These are phyloP conservation scores for Knoxia roxburghii DNA, from an alignment of 257 asterid species.

Conservation along the genomic window DNA sequence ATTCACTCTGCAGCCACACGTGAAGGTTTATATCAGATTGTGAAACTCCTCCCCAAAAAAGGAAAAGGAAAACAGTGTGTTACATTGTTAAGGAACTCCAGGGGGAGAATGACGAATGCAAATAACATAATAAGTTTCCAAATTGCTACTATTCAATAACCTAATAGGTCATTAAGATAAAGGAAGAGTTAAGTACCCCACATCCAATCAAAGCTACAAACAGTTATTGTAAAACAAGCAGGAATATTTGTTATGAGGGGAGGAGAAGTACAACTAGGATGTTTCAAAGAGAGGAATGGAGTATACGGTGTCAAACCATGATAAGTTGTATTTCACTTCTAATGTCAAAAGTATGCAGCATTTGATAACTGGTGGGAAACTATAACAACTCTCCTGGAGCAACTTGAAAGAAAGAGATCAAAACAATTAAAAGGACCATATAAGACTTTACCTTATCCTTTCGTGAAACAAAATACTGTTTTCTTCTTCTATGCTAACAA, in stretches of 20 bases:
- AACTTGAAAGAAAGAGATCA: neutral
- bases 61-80: neutral
- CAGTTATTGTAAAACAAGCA: neutral
- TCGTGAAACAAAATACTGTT: constrained; percentile 67
- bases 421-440: neutral
- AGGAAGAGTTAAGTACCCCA: neutral
- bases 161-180: neutral
- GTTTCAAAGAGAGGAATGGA: neutral
- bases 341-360: neutral
- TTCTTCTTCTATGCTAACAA: constrained; percentile 72
- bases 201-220: neutral
- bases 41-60: neutral
- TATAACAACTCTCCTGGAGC: neutral
- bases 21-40: constrained; percentile 12
- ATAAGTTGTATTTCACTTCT: neutral
- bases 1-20: constrained; percentile 63
- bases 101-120: neutral
- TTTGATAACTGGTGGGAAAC: neutral
- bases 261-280: neutral
- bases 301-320: neutral
- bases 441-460: constrained; percentile 63
- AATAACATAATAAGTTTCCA: neutral
- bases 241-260: neutral
- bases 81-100: neutral
- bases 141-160: neutral